Conservation (phyloP, 106 monocot genomes). For the Dioscorea alata region DNA sequence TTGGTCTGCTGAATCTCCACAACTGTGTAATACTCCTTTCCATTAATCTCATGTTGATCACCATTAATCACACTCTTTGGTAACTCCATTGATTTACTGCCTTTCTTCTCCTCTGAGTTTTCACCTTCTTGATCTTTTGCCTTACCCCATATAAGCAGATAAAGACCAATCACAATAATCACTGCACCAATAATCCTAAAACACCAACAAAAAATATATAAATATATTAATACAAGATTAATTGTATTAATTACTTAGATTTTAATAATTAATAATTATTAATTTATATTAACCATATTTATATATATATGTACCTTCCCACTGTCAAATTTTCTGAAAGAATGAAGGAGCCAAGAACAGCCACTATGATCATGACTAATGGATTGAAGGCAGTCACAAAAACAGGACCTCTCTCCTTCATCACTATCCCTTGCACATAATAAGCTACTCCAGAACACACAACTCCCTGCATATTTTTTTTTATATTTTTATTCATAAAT, state of each 20-base stretch:
- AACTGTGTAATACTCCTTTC: too few relatives aligned
- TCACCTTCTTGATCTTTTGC: slow-evolving; percentile 19
- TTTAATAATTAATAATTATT: neutral
- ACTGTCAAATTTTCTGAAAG: slow-evolving; percentile 60
- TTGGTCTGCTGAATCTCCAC: too few relatives aligned
- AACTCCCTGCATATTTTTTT: slow-evolving; percentile 37
- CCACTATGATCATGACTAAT: slow-evolving; percentile 76
- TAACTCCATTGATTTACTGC: neutral
- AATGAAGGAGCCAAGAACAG: slow-evolving; percentile 55
- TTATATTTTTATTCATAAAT: too few relatives aligned
- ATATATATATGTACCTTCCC: slow-evolving; percentile 36
- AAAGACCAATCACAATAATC: slow-evolving; percentile 37
- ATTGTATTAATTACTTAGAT: neutral
- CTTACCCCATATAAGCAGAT: slow-evolving; percentile 41
- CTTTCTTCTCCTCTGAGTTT: slow-evolving; percentile 1
- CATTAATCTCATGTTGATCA: too few relatives aligned
- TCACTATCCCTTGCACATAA: slow-evolving; percentile 71
- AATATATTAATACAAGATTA: neutral
- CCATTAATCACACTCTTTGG: slow-evolving; percentile 8
- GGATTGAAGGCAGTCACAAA: slow-evolving; percentile 88
- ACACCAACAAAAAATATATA: neutral
- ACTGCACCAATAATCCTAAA: slow-evolving; percentile 40
- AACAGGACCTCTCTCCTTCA: slow-evolving; percentile 79
- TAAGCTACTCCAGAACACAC: slow-evolving; percentile 73
- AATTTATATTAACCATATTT: neutral